Conservation (phyloP, 306 rosid species). For the Inga laurina region DNA sequence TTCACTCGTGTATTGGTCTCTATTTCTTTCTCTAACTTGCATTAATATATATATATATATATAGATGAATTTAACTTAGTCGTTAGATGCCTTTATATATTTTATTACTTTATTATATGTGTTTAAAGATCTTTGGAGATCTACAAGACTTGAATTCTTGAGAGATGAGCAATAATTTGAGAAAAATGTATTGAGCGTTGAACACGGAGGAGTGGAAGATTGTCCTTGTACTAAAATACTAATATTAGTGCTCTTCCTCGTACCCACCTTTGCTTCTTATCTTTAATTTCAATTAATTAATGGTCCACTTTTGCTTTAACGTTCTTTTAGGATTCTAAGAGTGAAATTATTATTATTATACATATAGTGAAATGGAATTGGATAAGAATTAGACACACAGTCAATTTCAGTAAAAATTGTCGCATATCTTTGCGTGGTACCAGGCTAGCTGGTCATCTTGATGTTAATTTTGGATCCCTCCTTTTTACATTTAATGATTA, state of each 20-base stretch:
- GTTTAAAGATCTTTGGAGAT: background rate
- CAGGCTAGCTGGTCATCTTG: background rate
- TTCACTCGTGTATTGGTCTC: background rate
- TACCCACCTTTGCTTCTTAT: background rate
- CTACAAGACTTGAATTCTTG: background rate
- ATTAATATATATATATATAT: too few species aligned
- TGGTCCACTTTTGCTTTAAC: background rate
- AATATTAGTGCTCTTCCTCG: constrained; percentile 8
- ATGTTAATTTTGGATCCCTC: background rate
- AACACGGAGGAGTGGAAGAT: constrained; percentile 47
- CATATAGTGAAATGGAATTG: background rate
- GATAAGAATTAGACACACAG: background rate
- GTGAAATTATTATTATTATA: background rate
- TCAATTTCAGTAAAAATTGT: background rate
- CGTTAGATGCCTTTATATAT: background rate
- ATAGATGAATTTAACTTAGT: background rate
- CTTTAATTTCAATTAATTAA: background rate
- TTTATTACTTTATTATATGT: background rate
- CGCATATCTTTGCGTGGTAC: background rate
- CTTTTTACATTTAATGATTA: too few species aligned
- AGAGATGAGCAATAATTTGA: background rate
- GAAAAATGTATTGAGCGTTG: constrained; percentile 7
- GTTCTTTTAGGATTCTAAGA: background rate
- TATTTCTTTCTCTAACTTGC: background rate
- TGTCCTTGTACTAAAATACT: background rate